Base-by-base conservation (phyloP, 2,329 filamentous ascomycete species). In the Ophiostoma montium region DNA sequence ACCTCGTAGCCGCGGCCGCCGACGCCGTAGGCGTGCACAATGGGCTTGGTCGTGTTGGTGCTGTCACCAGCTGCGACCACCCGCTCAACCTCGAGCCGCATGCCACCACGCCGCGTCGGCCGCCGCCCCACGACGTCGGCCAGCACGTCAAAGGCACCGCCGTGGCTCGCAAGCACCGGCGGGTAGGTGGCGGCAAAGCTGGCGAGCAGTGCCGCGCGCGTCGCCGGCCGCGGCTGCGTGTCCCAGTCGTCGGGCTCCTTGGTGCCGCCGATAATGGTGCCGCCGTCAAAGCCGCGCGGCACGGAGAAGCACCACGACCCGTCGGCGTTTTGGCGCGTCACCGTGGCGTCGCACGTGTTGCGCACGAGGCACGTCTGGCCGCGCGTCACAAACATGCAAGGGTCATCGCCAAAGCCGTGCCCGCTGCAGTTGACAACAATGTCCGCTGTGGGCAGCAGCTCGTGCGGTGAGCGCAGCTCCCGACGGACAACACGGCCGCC, bases 231-330 rank as follows among this genome's bases (percentile, higher is more conserved):
- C 1, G 76, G 71, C 16, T 67, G 62, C 0, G 68, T 59, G 43
- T 73, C 66, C 73, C 74, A 79, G 58, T 80, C 66, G 49, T 72
- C 63, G 1, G 70, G 67, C 57, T 82, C 73, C 59, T 81, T 82
- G 10, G 78, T 84, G 0, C 80, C 80, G 5, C 80, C 80, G 18
- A 84, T 72, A 35, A 84, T 67, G 0, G 79, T 83, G 3, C 80
- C 80, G 3, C 79, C 79, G 32, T 74, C 67, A 23, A 78, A 72
- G 9, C 71, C 72, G 2, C 80, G 70, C 1, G 80, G 78, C 6
- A 84, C 75, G 42, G 71, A 70, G 54, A 83, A 82, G 0, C 71
- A 70, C 76, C 78, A 82, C 9, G 67, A 70, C 0, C 80, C 80
- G 58, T 83, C 78, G 0, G 68, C 67, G 56, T 77, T 74, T 55